These are phyloP conservation scores for Penicillium nordicum DNA, from an alignment of 2,329 filamentous ascomycete genomes.

Conservation along the genomic window DNA sequence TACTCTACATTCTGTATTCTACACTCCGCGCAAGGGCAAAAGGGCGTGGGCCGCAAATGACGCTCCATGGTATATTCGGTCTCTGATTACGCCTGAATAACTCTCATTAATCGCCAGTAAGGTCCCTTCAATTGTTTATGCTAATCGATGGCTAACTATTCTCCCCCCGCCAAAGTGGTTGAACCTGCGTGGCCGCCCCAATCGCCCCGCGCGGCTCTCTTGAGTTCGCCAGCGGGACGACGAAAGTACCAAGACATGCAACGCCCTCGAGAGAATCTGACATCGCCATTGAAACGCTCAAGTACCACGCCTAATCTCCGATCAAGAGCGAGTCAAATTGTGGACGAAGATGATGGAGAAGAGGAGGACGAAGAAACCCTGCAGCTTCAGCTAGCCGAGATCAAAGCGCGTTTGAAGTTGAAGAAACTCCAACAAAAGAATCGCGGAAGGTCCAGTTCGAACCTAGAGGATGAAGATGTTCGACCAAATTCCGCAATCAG, in stretches of 20 bases:
- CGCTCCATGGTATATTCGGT: constrained; percentile 10
- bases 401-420: constrained; percentile 80
- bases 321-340: constrained; percentile 31
- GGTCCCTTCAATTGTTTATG: neutral
- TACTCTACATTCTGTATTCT: neutral
- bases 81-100: constrained; percentile 9
- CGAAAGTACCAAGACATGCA: constrained; percentile 68
- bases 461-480: constrained; percentile 23
- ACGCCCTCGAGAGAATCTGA: constrained; percentile 64
- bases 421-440: constrained; percentile 72
- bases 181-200: constrained; percentile 59
- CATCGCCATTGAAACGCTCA: constrained; percentile 59
- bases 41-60: constrained; percentile 19
- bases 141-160: constrained; percentile 6
- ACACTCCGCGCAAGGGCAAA: constrained; percentile 4
- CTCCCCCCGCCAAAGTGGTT: constrained; percentile 30
- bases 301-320: constrained; percentile 42
- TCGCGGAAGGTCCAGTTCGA: constrained; percentile 27
- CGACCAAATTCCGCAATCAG: constrained; percentile 27
- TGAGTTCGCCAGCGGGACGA: constrained; percentile 74
- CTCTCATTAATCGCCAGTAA: neutral
- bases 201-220: constrained; percentile 60
- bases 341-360: constrained; percentile 52
- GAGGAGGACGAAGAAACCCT: constrained; percentile 87
- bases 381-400: constrained; percentile 79